Conservation (phyloP, 2,329 filamentous ascomycete genomes). For the Madurella fahalii region DNA sequence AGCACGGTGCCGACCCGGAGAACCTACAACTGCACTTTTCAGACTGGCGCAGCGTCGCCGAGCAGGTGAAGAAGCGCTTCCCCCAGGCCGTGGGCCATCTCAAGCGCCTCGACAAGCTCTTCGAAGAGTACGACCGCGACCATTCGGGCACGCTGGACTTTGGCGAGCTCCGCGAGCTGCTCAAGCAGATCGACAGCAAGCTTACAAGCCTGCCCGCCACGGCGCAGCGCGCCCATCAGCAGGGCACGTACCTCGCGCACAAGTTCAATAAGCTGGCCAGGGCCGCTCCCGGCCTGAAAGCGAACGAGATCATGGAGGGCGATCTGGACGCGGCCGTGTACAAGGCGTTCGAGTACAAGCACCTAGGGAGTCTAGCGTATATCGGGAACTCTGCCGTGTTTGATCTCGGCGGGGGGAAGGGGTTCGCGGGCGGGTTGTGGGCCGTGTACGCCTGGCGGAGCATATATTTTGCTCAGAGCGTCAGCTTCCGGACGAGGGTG, state of each 20-base stretch:
- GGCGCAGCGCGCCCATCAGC: conserved; percentile 92
- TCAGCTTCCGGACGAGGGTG: conserved; percentile 83
- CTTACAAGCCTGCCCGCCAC: conserved; percentile 92
- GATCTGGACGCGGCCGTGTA: conserved; percentile 90
- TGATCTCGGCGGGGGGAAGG: conserved; percentile 75
- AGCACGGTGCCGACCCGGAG: conserved; percentile 84
- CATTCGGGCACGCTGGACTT: conserved; percentile 92
- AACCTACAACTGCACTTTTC: conserved; percentile 79
- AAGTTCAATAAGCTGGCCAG: conserved; percentile 92
- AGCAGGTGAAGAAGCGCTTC: conserved; percentile 80
- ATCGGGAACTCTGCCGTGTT: conserved; percentile 96
- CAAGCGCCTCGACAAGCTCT: conserved; percentile 84
- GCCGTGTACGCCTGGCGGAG: conserved; percentile 96
- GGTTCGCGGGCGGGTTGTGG: conserved; percentile 75
- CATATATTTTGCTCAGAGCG: conserved; percentile 96
- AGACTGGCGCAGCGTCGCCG: conserved; percentile 84
- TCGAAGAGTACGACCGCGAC: conserved; percentile 88
- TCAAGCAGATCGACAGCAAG: conserved; percentile 90
- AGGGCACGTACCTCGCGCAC: conserved; percentile 84
- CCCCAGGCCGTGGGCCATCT: conserved; percentile 87
- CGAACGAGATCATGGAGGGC: conserved; percentile 81
- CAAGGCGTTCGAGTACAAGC: conserved; percentile 89
- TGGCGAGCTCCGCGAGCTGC: conserved; percentile 80
- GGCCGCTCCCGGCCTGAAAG: conserved; percentile 66
- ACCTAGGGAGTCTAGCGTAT: conserved; percentile 89